Evolutionary conservation across 148 eudicot genomes (phyloP).

Genomic region (Simmondsia chinensis): DNA sequence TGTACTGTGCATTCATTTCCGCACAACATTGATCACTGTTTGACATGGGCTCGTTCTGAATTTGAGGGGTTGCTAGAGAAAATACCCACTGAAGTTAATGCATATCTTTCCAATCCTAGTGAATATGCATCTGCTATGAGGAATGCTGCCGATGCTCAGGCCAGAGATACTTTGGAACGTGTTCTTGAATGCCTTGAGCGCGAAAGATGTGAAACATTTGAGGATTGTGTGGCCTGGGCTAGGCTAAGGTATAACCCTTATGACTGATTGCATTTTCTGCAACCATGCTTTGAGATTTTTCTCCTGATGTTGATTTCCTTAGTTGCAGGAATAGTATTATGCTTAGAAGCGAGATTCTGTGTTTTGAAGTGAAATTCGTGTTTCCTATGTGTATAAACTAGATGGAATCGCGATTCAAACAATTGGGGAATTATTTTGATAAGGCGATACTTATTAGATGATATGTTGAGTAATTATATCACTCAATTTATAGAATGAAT

Average conservation of each 20-base stretch:
- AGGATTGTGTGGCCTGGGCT: slow-evolving; percentile 83
- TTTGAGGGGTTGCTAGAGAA: slow-evolving; percentile 94
- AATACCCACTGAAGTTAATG: slow-evolving; percentile 81
- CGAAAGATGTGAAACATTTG: slow-evolving; percentile 73
- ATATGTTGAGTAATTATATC: no score
- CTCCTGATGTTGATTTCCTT: no score
- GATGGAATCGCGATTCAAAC: no score
- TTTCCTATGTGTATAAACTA: no score
- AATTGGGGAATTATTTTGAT: no score
- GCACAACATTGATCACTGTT: slow-evolving; percentile 87
- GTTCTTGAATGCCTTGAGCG: slow-evolving; percentile 71
- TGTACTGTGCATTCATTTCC: slow-evolving; percentile 95
- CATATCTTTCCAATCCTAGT: slow-evolving; percentile 61
- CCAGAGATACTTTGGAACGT: slow-evolving; percentile 73
- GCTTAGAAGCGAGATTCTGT: no score
- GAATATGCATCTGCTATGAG: slow-evolving; percentile 64
- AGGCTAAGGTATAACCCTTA: slow-evolving; percentile 51
- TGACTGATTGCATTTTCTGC: neutral
- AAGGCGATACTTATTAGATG: no score
- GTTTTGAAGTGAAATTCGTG: no score
- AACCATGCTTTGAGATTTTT: no score
- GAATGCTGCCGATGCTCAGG: slow-evolving; percentile 90
- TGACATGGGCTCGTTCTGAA: slow-evolving; percentile 93
- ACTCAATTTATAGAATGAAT: no score
- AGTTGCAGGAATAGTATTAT: no score